A percentile compares a stretch with the other conserved stretches of the same genome.
These are phyloP conservation scores for Cystobasidium pallidum DNA, from an alignment of 1,284 basidiomycete species.

Conservation along the genomic window DNA sequence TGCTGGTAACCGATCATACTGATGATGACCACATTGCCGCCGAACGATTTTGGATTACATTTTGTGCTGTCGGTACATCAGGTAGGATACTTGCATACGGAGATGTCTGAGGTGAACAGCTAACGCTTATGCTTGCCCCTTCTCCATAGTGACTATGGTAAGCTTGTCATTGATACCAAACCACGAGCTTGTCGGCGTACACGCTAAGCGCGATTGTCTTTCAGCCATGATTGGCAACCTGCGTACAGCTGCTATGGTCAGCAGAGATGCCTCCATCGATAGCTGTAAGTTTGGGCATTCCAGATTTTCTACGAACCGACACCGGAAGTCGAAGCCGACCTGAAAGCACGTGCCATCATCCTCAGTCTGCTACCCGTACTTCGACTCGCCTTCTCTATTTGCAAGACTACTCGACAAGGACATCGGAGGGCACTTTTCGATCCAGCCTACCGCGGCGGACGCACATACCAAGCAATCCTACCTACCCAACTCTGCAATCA, in stretches of 20 bases:
- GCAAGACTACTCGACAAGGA: constrained; percentile 82
- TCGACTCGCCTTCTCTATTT: constrained; percentile 77
- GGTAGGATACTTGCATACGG: neutral
- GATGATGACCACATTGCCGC: neutral
- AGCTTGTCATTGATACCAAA: neutral
- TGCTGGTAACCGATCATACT: constrained; percentile 1
- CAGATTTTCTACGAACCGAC: neutral
- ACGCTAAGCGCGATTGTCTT: neutral
- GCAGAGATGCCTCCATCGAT: constrained; percentile 58
- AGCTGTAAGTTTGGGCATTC: constrained; percentile 45
- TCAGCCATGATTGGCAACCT: constrained; percentile 45
- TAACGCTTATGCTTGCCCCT: too few species aligned
- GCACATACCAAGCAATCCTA: constrained; percentile 51
- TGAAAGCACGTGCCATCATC: neutral
- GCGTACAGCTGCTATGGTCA: constrained; percentile 59
- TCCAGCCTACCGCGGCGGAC: constrained; percentile 55
- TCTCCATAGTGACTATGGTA: constrained; percentile 38
- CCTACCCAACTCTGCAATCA: constrained; percentile 50
- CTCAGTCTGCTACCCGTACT: constrained; percentile 87
- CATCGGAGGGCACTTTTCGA: constrained; percentile 89
- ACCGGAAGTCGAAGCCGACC: neutral
- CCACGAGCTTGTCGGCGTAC: neutral
- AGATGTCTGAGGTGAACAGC: neutral
- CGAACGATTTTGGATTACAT: neutral
- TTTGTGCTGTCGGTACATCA: neutral